Evolutionary conservation across 1,284 basidiomycete genomes (phyloP).

Genomic region (Leccinum solheimii): DNA sequence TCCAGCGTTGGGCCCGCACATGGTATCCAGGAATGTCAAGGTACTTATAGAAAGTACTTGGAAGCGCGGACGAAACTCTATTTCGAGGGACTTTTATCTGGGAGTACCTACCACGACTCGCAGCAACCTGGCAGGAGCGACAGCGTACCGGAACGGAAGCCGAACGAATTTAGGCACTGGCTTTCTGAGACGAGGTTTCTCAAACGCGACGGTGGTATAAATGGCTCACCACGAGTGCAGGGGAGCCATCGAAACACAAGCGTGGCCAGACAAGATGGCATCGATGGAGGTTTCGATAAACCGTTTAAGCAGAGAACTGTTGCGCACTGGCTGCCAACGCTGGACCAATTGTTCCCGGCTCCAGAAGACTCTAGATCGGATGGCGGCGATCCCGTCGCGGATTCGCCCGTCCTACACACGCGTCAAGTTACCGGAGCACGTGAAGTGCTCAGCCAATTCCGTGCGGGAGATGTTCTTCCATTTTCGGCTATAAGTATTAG

Average conservation of each 20-base stretch:
- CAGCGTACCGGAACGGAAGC: conserved; percentile 15
- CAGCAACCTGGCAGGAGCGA: conserved; percentile 14
- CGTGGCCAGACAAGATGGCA: conserved; percentile 12
- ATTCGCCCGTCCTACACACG: conserved; percentile 30
- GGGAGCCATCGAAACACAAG: conserved; percentile 17
- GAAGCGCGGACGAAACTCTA: conserved; percentile 46
- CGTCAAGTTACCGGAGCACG: conserved; percentile 13
- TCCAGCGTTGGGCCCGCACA: conserved; percentile 46
- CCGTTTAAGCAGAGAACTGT: conserved; percentile 9
- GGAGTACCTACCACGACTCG: conserved; percentile 7
- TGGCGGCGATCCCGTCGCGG: conserved; percentile 12
- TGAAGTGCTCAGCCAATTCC: conserved; percentile 10
- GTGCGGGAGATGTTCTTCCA: conserved; percentile 15
- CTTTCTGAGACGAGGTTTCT: conserved; percentile 32
- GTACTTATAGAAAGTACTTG: conserved; percentile 56
- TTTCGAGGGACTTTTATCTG: conserved; percentile 40
- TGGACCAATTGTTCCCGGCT: conserved; percentile 32
- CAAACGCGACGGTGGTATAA: conserved; percentile 19
- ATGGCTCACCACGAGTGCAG: conserved; percentile 15
- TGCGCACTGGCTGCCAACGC: conserved; percentile 14
- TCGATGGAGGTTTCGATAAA: conserved; percentile 6
- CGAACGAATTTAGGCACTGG: conserved; percentile 35
- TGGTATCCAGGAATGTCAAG: conserved; percentile 52
- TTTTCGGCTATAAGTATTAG: conserved; percentile 2
- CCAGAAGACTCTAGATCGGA: conserved; percentile 4